These are phyloP conservation scores for Dryas octopetala DNA, from an alignment of 306 rosid species.

Conservation along the genomic window DNA sequence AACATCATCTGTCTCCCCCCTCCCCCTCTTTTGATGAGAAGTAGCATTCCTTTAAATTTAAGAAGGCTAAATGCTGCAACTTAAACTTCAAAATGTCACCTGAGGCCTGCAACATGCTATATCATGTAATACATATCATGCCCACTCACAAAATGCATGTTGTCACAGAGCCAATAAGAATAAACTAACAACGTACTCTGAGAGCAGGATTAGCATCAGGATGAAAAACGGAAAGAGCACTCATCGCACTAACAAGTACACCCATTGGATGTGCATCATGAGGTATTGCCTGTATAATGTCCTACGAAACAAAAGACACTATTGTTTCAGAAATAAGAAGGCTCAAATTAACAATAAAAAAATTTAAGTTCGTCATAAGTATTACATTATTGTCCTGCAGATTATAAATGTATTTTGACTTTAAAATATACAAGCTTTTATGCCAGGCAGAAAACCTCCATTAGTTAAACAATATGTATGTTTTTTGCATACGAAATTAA, in stretches of 20 bases:
- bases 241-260: slow-evolving; percentile 77
- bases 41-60: neutral
- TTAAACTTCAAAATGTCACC: neutral
- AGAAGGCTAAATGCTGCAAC: neutral
- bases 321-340: slow-evolving; percentile 17
- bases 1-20: neutral
- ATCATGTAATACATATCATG: neutral
- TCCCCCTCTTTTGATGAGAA: neutral
- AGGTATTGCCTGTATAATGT: slow-evolving; percentile 85
- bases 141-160: neutral
- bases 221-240: slow-evolving; percentile 84
- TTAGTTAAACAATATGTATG: neutral
- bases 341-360: neutral
- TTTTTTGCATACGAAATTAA: neutral
- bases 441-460: neutral
- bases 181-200: slow-evolving; percentile 42
- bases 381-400: neutral
- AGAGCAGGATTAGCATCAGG: slow-evolving; percentile 96
- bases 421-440: neutral
- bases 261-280: slow-evolving; percentile 99
- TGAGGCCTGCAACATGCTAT: neutral
- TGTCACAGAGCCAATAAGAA: slow-evolving; percentile 5
- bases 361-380: neutral
- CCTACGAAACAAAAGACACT: slow-evolving; percentile 47
- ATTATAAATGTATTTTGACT: neutral